Conservation (phyloP, 2,329 filamentous ascomycete genomes). For the Neonectria hederae region DNA sequence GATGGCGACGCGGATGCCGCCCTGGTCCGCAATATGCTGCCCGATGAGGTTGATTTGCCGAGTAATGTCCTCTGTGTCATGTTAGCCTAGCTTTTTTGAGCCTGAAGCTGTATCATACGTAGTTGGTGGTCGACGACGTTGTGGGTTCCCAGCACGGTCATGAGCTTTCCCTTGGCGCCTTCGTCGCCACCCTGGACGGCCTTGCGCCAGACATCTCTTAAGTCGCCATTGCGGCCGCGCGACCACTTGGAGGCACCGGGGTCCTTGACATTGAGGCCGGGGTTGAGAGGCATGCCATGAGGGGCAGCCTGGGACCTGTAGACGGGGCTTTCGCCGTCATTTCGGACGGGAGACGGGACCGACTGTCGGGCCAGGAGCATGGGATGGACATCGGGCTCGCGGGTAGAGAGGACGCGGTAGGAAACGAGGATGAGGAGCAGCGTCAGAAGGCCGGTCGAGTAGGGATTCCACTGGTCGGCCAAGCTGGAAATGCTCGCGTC, state of each 20-base stretch:
- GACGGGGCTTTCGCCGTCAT: constrained; percentile 84
- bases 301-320: constrained; percentile 87
- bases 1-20: constrained; percentile 81
- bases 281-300: constrained; percentile 82
- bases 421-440: constrained; percentile 73
- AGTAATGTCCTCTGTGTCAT: constrained; percentile 70
- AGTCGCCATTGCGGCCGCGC: constrained; percentile 83
- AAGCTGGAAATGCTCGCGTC: constrained; percentile 76
- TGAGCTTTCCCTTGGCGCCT: constrained; percentile 74
- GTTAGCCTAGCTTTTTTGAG: constrained; percentile 18
- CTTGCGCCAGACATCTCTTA: constrained; percentile 89
- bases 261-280: constrained; percentile 84
- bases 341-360: constrained; percentile 78
- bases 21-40: constrained; percentile 75
- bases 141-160: constrained; percentile 82
- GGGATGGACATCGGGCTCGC: constrained; percentile 91
- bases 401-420: constrained; percentile 74
- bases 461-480: constrained; percentile 82
- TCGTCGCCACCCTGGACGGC: constrained; percentile 72
- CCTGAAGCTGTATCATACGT: constrained; percentile 50
- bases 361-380: constrained; percentile 89
- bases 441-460: constrained; percentile 76
- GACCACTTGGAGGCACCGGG: constrained; percentile 83
- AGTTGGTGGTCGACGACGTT: constrained; percentile 77
- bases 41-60: constrained; percentile 90